phyloP scores from a whole-genome alignment of 139 green algal genomes.

The Chlorella sp. region DNA sequence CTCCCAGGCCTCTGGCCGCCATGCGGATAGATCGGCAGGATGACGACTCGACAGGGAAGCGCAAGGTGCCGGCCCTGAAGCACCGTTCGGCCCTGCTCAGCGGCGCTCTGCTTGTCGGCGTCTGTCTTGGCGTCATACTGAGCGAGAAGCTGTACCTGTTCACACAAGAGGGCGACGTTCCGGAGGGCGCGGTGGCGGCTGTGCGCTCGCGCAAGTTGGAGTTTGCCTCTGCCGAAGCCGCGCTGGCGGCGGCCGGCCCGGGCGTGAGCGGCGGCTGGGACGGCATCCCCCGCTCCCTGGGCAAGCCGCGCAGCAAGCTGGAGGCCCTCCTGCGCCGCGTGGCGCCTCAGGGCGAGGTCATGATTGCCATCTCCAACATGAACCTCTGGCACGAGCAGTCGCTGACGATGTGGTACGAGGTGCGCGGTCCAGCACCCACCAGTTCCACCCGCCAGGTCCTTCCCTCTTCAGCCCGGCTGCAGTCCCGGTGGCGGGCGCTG shows the following conservation, averaged over 20 bases:
- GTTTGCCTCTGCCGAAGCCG: constrained; percentile 17
- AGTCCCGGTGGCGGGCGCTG: no score
- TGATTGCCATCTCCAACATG: constrained; percentile 91
- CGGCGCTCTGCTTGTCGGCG: constrained; percentile 61
- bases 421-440: constrained; percentile 11
- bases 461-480: no score
- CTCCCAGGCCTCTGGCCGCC: no score
- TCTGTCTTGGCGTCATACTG: constrained; percentile 72
- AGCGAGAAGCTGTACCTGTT: constrained; percentile 70
- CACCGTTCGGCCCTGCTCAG: constrained; percentile 49
- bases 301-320: constrained; percentile 55
- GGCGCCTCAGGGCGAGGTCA: constrained; percentile 82
- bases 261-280: neutral
- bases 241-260: neutral
- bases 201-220: constrained; percentile 36
- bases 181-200: neutral
- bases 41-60: constrained; percentile 34
- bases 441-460: no score
- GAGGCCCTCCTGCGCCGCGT: constrained; percentile 68
- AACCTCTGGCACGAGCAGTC: constrained; percentile 73
- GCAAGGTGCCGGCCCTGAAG: constrained; percentile 14
- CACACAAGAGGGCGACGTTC: constrained; percentile 18
- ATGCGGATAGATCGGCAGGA: neutral
- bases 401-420: constrained; percentile 74
- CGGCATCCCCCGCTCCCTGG: neutral